A percentile compares a stretch with the other conserved stretches of the same genome.
These are phyloP conservation scores for Phytophthora nicotianae DNA, from an alignment of 352 stramenopile species.

Conservation along the genomic window DNA sequence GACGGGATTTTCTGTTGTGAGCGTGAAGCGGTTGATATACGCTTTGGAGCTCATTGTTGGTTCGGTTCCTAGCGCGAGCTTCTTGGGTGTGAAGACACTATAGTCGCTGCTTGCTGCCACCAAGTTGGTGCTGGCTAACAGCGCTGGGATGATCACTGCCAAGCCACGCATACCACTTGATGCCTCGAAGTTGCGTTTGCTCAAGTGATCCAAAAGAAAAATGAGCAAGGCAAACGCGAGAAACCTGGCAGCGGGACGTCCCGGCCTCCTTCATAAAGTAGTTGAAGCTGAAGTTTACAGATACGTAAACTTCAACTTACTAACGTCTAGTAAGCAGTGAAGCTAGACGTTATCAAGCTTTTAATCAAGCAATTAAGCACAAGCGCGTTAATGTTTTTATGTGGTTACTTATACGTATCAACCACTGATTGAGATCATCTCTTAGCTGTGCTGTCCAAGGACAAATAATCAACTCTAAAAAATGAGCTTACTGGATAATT, in stretches of 20 bases:
- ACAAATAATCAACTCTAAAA: too few relatives aligned
- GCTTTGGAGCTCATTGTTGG: not conserved
- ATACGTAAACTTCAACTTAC: too few relatives aligned
- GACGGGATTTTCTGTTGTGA: slow-evolving; percentile 20
- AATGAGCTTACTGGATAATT: too few relatives aligned
- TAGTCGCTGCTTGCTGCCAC: not conserved
- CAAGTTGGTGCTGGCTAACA: not conserved
- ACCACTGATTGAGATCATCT: too few relatives aligned
- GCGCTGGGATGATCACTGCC: not conserved
- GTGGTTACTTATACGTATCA: too few relatives aligned
- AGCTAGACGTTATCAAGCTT: too few relatives aligned
- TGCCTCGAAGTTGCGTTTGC: not conserved
- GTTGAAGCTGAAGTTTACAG: too few relatives aligned
- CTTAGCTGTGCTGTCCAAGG: too few relatives aligned
- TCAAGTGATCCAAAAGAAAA: not conserved
- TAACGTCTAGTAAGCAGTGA: too few relatives aligned
- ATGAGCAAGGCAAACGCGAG: not conserved
- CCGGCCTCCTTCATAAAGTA: not conserved
- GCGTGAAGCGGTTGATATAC: slow-evolving; percentile 15
- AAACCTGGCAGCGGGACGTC: too few relatives aligned
- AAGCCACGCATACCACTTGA: not conserved
- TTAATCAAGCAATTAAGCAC: too few relatives aligned
- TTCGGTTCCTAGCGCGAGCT: not conserved
- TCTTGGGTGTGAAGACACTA: not conserved
- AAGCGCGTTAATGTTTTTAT: too few relatives aligned